phyloP scores from a whole-genome alignment of 2,329 filamentous ascomycete species.

The Aspergillus sp. region DNA sequence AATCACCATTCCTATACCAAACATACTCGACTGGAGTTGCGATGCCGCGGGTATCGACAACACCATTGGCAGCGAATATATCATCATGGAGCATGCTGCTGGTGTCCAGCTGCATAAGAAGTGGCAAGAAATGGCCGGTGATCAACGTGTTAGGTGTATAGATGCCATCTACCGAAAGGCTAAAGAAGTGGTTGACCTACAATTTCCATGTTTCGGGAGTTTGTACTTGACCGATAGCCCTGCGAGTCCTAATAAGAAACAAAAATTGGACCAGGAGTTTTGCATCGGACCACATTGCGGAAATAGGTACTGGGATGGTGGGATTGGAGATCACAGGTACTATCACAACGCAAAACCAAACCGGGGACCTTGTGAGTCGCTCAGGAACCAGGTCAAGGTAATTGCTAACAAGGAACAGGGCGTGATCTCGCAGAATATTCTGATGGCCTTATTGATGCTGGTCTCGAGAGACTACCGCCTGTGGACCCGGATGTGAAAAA shows the following conservation, averaged over 20 bases:
- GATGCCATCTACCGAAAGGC: conserved; percentile 1
- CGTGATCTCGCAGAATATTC: conserved; percentile 16
- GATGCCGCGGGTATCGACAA: conserved; percentile 20
- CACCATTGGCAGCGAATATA: conserved; percentile 30
- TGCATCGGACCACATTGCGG: not conserved
- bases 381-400: not conserved
- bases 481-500: conserved; percentile 9
- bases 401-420: not conserved
- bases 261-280: not conserved
- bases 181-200: too few species aligned
- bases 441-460: conserved; percentile 32
- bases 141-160: conserved; percentile 21
- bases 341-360: not conserved
- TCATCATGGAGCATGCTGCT: conserved; percentile 32
- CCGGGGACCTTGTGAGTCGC: not conserved
- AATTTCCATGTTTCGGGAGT: not conserved
- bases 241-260: not conserved
- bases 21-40: conserved; percentile 37
- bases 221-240: not conserved
- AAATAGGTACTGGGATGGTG: not conserved
- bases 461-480: conserved; percentile 29
- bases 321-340: not conserved
- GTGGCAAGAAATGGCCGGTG: conserved; percentile 24
- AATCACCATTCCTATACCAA: conserved; percentile 36
- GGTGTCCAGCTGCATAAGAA: conserved; percentile 25